These are phyloP conservation scores for Glonium stellatum DNA, from an alignment of 495 filamentous ascomycete species.

Conservation along the genomic window DNA sequence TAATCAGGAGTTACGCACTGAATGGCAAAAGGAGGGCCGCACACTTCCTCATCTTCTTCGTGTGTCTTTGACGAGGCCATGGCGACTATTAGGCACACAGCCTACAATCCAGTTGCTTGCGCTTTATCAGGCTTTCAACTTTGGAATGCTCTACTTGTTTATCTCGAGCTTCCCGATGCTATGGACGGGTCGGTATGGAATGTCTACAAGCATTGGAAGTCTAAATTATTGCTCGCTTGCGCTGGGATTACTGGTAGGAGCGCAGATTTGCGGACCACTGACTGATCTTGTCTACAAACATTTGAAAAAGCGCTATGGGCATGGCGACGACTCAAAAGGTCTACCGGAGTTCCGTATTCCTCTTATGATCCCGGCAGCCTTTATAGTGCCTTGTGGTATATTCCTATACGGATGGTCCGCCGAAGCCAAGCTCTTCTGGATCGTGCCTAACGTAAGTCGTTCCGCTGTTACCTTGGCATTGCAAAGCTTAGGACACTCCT, in stretches of 20 bases:
- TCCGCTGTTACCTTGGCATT: constrained; percentile 50
- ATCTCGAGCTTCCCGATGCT: constrained; percentile 58
- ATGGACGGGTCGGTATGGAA: constrained; percentile 53
- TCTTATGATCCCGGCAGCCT: constrained; percentile 48
- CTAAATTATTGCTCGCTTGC: constrained; percentile 62
- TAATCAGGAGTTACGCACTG: constrained; percentile 53
- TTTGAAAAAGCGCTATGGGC: constrained; percentile 41
- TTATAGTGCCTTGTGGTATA: constrained; percentile 54
- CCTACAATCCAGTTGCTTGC: constrained; percentile 41
- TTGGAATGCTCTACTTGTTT: constrained; percentile 63
- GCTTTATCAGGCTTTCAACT: constrained; percentile 57
- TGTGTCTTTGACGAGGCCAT: constrained; percentile 8
- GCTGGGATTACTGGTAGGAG: constrained; percentile 55
- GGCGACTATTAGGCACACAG: no score
- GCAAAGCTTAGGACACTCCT: constrained; percentile 57
- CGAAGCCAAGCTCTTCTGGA: constrained; percentile 55
- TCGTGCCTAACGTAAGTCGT: constrained; percentile 61
- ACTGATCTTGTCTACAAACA: constrained; percentile 57
- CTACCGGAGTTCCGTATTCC: constrained; percentile 60
- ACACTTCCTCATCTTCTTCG: constrained; percentile 17
- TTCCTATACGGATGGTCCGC: constrained; percentile 66
- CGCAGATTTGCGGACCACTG: constrained; percentile 53
- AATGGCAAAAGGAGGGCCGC: constrained; percentile 43
- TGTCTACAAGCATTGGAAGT: constrained; percentile 52
- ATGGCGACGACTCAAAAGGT: constrained; percentile 45